Conservation (phyloP, 2,329 filamentous ascomycete species). For the Aspergillus intermedius region DNA sequence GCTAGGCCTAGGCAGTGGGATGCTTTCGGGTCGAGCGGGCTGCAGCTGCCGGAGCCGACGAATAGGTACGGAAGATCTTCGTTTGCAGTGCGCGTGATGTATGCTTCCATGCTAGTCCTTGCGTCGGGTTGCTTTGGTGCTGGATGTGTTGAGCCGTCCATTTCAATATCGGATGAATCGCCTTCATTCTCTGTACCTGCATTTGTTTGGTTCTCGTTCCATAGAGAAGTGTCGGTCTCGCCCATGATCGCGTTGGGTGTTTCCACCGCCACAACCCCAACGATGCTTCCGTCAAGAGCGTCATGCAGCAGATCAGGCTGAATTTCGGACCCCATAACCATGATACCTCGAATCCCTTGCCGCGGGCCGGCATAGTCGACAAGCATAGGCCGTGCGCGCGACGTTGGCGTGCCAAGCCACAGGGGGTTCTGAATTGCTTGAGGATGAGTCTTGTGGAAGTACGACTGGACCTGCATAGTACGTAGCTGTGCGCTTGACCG, state of each 20-base stretch:
- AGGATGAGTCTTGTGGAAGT: conserved; percentile 47
- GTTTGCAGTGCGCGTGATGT: conserved; percentile 35
- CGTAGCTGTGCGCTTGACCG: conserved; percentile 47
- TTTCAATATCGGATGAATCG: conserved; percentile 13
- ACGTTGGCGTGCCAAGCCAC: conserved; percentile 45
- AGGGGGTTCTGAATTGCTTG: conserved; percentile 21
- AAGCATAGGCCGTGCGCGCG: conserved; percentile 40
- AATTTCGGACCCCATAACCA: conserved; percentile 47
- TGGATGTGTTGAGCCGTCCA: conserved; percentile 10
- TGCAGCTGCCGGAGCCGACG: conserved; percentile 34
- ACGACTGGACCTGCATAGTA: conserved; percentile 56
- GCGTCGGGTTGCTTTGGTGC: neutral
- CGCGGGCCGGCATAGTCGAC: conserved; percentile 43
- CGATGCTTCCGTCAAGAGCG: conserved; percentile 48
- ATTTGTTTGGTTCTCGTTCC: conserved; percentile 5
- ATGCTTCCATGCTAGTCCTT: conserved; percentile 8
- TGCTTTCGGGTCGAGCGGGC: conserved; percentile 41
- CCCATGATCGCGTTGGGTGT: conserved; percentile 27
- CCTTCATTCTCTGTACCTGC: conserved; percentile 8
- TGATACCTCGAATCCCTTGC: conserved; percentile 45
- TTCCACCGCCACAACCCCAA: conserved; percentile 48
- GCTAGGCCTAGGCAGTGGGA: conserved; percentile 48
- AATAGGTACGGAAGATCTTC: conserved; percentile 48
- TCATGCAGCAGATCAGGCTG: conserved; percentile 43
- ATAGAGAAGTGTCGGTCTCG: neutral